Evolutionary conservation across 371 early-diverging fungal genomes (phyloP).

Genomic region (Zychaea mexicana): DNA sequence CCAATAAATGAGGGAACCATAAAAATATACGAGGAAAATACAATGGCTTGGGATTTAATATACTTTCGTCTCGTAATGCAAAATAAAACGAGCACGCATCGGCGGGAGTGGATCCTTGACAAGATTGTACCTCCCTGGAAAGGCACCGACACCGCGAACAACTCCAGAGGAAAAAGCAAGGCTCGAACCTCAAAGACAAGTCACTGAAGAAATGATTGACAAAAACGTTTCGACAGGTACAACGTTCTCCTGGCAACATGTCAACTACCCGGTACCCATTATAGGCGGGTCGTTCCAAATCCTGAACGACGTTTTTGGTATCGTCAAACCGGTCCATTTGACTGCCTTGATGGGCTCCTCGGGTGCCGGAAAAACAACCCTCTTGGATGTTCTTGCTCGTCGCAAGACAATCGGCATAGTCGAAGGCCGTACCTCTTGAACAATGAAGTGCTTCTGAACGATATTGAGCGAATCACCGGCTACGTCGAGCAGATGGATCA

Average conservation of each 20-base stretch:
- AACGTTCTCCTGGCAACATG: constrained; percentile 46
- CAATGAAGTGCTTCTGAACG: constrained; percentile 33
- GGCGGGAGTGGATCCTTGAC: constrained; percentile 48
- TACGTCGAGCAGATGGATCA: constrained; percentile 80
- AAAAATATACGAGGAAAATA: no score
- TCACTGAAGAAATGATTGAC: constrained; percentile 19
- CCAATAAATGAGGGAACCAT: no score
- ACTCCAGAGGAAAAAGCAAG: constrained; percentile 21
- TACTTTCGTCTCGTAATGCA: constrained; percentile 41
- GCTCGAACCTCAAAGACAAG: constrained; percentile 8
- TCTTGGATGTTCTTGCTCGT: constrained; percentile 74
- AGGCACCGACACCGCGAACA: constrained; percentile 22
- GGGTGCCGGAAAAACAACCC: constrained; percentile 84
- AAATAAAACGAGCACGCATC: constrained; percentile 50
- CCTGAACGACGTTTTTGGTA: constrained; percentile 43
- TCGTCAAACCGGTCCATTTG: constrained; percentile 66
- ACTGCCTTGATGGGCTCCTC: constrained; percentile 82
- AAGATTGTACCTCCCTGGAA: constrained; percentile 48
- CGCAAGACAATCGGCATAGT: constrained; percentile 73
- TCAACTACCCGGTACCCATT: constrained; percentile 49
- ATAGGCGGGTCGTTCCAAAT: constrained; percentile 46
- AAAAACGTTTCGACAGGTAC: constrained; percentile 35
- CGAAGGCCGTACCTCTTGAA: constrained; percentile 64
- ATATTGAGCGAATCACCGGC: constrained; percentile 69
- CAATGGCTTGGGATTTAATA: constrained; percentile 42